phyloP scores from a whole-genome alignment of 306 rosid species.

The Dalbergia cochinchinensis region DNA sequence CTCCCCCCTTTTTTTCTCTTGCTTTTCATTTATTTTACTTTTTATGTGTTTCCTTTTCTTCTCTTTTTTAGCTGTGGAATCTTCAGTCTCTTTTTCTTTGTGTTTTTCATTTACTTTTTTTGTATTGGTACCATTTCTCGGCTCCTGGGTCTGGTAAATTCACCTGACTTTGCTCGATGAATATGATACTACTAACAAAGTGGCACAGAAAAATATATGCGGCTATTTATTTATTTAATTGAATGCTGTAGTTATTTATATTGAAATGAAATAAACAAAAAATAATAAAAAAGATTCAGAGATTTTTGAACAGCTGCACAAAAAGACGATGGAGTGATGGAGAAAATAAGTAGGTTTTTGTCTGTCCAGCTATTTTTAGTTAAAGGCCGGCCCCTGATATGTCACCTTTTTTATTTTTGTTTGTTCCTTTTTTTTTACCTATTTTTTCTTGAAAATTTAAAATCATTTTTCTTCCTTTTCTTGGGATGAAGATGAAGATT shows the following conservation, averaged over 20 bases:
- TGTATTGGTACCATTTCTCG: slow-evolving; percentile 21
- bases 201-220: slow-evolving; percentile 72
- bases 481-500: slow-evolving; percentile 47
- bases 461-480: slow-evolving; percentile 29
- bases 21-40: slow-evolving; percentile 27
- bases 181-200: slow-evolving; percentile 40
- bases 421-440: background rate
- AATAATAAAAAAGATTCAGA: slow-evolving; percentile 43
- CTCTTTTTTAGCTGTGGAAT: slow-evolving; percentile 65
- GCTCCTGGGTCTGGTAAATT: slow-evolving; percentile 25
- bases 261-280: slow-evolving; percentile 13
- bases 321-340: slow-evolving; percentile 58
- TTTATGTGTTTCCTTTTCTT: slow-evolving; percentile 40
- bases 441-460: background rate
- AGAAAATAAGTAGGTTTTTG: slow-evolving; percentile 81
- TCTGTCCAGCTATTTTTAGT: slow-evolving; percentile 96
- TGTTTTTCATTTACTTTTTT: background rate
- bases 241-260: background rate
- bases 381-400: slow-evolving; percentile 79
- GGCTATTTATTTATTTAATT: slow-evolving; percentile 38
- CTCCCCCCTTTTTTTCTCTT: slow-evolving; percentile 17
- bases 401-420: slow-evolving; percentile 56
- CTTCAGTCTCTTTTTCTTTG: slow-evolving; percentile 39
- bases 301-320: slow-evolving; percentile 71
- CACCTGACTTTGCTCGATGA: slow-evolving; percentile 51